Evolutionary conservation across 257 asterid genomes (phyloP).

Genomic region (Capsicum rhomboideum): DNA sequence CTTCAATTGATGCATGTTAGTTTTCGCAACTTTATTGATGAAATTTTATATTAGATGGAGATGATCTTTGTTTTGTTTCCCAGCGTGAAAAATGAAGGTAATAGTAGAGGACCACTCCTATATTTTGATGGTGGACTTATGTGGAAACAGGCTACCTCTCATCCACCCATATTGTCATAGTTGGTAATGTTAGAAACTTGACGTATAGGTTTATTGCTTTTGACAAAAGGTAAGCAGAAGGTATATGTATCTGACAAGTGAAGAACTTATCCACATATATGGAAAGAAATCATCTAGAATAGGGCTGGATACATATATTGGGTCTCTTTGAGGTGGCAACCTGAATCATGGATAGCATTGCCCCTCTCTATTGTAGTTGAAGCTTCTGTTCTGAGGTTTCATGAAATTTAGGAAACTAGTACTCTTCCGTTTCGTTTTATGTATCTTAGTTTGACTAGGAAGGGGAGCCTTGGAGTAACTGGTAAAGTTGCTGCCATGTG

Average conservation of each 20-base stretch:
- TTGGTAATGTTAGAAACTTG: background rate
- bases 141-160: background rate
- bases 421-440: background rate
- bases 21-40: background rate
- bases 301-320: background rate
- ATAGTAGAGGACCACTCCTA: background rate
- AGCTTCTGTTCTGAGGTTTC: background rate
- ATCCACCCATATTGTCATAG: background rate
- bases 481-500: too few relatives aligned
- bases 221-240: background rate
- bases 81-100: background rate
- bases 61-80: background rate
- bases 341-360: background rate
- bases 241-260: background rate
- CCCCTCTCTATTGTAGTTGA: background rate
- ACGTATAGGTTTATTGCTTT: background rate
- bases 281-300: background rate
- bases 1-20: too few relatives aligned
- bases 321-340: background rate
- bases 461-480: too few relatives aligned
- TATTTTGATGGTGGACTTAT: background rate
- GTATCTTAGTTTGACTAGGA: too few relatives aligned
- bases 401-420: background rate
- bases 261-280: background rate
- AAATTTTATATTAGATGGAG: too few relatives aligned